Evolutionary conservation across 2,329 filamentous ascomycete species (phyloP).

Genomic region (Verticillium nonalfalfae): DNA sequence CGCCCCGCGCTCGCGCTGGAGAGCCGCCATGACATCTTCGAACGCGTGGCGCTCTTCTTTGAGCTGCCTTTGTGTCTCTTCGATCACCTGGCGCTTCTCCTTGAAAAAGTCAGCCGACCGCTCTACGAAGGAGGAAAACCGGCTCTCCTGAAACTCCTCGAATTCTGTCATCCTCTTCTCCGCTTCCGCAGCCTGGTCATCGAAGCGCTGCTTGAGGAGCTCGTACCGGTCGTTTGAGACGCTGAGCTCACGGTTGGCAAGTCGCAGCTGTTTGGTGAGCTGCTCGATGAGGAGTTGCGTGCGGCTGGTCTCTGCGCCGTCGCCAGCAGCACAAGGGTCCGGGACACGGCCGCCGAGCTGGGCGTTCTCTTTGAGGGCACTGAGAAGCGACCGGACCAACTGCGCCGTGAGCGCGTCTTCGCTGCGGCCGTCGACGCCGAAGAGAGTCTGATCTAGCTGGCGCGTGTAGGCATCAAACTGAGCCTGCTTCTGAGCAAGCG

Average conservation of each 20-base stretch:
- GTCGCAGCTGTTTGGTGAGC: background rate
- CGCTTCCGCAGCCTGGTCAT: background rate
- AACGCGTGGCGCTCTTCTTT: background rate
- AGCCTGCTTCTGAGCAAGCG: background rate
- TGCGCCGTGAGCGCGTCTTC: background rate
- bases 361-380: background rate
- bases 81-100: background rate
- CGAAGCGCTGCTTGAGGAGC: background rate
- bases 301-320: too few relatives aligned
- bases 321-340: background rate
- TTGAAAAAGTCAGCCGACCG: background rate
- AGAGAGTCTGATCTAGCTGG: background rate
- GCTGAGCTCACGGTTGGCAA: background rate
- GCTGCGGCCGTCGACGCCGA: background rate
- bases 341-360: background rate
- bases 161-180: too few relatives aligned
- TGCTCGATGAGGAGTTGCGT: background rate
- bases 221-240: background rate
- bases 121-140: background rate
- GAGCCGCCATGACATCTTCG: background rate
- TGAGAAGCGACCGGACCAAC: background rate
- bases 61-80: too few relatives aligned
- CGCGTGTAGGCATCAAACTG: background rate
- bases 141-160: too few relatives aligned
- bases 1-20: background rate